Evolutionary conservation across 176 grass and related monocot genomes (phyloP), one percentile per base, ranked within the genome.

Genomic region (Aegilops bicornis): DNA sequence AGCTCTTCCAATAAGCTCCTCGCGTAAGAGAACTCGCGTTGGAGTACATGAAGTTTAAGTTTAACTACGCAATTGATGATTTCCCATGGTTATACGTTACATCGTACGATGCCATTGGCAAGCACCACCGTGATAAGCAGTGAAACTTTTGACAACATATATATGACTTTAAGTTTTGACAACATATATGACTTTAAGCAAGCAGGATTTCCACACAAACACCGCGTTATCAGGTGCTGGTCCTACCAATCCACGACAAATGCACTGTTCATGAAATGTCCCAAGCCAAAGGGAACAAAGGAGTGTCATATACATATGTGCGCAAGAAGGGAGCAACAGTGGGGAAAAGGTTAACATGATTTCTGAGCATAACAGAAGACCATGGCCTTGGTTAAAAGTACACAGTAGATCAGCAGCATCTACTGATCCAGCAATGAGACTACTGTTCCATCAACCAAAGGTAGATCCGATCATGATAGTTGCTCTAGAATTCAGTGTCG

Each of bases 401-500:
- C 68, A 91, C 42, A 8, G 22, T 89, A 73, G 32, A 59, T 59
- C 35, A 39, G 29, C 43, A 6, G 61, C 52, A 64, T 58, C 42
- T 82, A 90, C 62, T 48, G 22, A 31, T 30, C 7, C 71, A 75
- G 14, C 17, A 36, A 36, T 80, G 77, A 40, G 25, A 80, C 42
- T 82, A 86, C 42, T 30, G 16, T 31, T 39, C 4, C 64, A 79
- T 14, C 17, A 17, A 17, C 79, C 35, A 50, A 52, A 74, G 7
- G 47, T 24, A 66, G 71, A 27, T 45, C n/a, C 3, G 31, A 83
- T 76, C 80, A 82, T 20, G 58, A 87, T 83, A 39, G 4, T 78
- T 87, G 63, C 58, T 87, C 86, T 91, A 99, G 79, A 99, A 99
- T 52, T 99, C 97, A 35, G 97, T 96, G 83, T 99, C 97, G 22